phyloP scores from a whole-genome alignment of 2,329 filamentous ascomycete species.

The Cladophialophora exuberans region DNA sequence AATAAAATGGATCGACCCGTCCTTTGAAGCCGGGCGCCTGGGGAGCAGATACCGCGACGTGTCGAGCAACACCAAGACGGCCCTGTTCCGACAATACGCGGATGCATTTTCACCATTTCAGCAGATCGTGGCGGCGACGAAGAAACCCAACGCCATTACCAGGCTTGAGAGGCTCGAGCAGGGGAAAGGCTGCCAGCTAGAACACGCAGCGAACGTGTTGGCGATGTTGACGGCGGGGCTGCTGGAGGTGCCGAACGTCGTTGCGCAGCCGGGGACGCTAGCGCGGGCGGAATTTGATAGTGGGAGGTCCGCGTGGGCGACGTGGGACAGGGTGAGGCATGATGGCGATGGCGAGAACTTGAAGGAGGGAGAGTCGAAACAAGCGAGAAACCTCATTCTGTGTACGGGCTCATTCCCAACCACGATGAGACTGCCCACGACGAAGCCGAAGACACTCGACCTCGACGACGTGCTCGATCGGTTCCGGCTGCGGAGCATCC shows the following conservation, averaged over 20 bases:
- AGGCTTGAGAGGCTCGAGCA: conserved; percentile 58
- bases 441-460: conserved; percentile 47
- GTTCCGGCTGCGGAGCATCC: conserved; percentile 44
- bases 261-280: conserved; percentile 40
- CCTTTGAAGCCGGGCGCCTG: conserved; percentile 58
- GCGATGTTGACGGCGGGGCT: conserved; percentile 49
- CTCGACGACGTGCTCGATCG: conserved; percentile 62
- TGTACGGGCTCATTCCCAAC: conserved; percentile 63
- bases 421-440: conserved; percentile 47
- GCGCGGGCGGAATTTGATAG: conserved; percentile 37
- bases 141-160: conserved; percentile 58
- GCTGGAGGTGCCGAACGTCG: conserved; percentile 42
- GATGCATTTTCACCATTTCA: conserved; percentile 57
- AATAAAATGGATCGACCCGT: conserved; percentile 63
- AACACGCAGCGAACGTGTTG: conserved; percentile 61
- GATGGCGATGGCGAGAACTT: background rate
- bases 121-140: conserved; percentile 52
- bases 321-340: background rate
- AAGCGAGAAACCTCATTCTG: conserved; percentile 53
- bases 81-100: conserved; percentile 62
- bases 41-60: conserved; percentile 59
- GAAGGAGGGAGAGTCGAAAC: background rate
- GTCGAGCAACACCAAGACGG: conserved; percentile 64
- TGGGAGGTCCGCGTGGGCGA: conserved; percentile 22
- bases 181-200: conserved; percentile 60